Base-by-base conservation (phyloP, 1,139 yeast species). In the Yamadazyma epiphylla region DNA sequence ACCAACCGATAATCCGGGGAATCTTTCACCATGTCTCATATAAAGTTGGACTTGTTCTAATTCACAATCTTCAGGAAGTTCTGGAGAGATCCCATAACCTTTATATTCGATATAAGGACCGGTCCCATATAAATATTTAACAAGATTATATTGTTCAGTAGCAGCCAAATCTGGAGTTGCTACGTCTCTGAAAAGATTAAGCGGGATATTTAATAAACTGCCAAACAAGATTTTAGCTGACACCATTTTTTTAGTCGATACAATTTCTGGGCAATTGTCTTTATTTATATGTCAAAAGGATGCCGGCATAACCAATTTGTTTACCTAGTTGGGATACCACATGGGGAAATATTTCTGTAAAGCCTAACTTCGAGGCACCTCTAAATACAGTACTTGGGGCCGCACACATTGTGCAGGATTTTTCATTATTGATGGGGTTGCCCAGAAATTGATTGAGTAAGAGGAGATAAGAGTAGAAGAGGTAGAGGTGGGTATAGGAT, bases 11-110 rank as follows among this genome's bases (percentile, higher is more conserved):
- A 42, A 33, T 2, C 58, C 53, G 5, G 69, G 69, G 37, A 43
- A 62, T 30, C 68, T 45, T 35, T 61, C 68, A 0, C 68, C 69
- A 30, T 62, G 69, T 44, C 69, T 52, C 42, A 57, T 49, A 24
- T 49, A 34, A 27, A 56, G 45, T 32, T 62, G 68, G 6, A 60
- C 65, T 33, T 60, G 67, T 33, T 60, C 64, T 27, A 62, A 35
- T 5, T 45, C 45, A 39, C 66, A 60, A 27, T 51, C 49, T 4
- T 40, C 45, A 0, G 69, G 69, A 8, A 56, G 43, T 13, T 52
- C 58, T 8, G 63, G 51, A 15, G 56, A 49, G 15, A 62, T 62
- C 0, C 68, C 68, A 35, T 39, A 51, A 0, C 68, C 68, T 3
- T 49, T 44, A 20, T 49, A 48, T 31, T 62, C 66, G n/a, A 58